Evolutionary conservation across 805 yeast species (phyloP).

Genomic region (Priceomyces fermenticarens): DNA sequence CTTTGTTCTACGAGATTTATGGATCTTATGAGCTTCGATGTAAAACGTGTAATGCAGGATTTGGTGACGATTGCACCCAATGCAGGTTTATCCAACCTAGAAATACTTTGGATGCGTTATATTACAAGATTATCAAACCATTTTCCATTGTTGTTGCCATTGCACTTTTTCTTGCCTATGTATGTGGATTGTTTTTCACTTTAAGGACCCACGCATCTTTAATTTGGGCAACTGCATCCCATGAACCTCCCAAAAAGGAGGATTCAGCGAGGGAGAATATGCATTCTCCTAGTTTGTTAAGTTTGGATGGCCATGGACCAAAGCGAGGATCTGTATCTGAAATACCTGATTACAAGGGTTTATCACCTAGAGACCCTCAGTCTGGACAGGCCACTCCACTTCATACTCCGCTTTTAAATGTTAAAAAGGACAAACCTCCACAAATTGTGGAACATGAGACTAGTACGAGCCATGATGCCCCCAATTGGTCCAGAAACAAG

Average conservation of each 20-base stretch:
- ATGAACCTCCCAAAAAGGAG: slow-evolving; percentile 28
- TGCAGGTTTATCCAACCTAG: slow-evolving; percentile 82
- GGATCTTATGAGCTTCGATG: slow-evolving; percentile 83
- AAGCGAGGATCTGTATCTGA: not conserved
- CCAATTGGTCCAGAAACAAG: slow-evolving; percentile 90
- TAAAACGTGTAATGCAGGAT: slow-evolving; percentile 41
- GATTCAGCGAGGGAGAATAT: slow-evolving; percentile 8
- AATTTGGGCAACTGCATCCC: slow-evolving; percentile 73
- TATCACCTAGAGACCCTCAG: not conserved
- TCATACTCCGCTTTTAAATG: too few relatives aligned
- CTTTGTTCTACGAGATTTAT: slow-evolving; percentile 82
- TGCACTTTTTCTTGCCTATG: slow-evolving; percentile 77
- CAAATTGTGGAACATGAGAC: too few relatives aligned
- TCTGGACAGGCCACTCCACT: not conserved
- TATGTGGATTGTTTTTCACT: slow-evolving; percentile 88
- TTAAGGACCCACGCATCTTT: slow-evolving; percentile 93
- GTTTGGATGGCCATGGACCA: slow-evolving; percentile 20
- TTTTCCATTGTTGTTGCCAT: slow-evolving; percentile 78
- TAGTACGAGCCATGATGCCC: slow-evolving; percentile 79
- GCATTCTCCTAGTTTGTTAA: slow-evolving; percentile 38
- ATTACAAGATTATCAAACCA: slow-evolving; percentile 70
- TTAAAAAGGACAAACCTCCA: not conserved
- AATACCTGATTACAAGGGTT: not conserved
- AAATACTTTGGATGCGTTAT: slow-evolving; percentile 65
- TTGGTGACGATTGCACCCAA: slow-evolving; percentile 48